phyloP scores from a whole-genome alignment of 441 rosid species.

The Syzygium malaccense region DNA sequence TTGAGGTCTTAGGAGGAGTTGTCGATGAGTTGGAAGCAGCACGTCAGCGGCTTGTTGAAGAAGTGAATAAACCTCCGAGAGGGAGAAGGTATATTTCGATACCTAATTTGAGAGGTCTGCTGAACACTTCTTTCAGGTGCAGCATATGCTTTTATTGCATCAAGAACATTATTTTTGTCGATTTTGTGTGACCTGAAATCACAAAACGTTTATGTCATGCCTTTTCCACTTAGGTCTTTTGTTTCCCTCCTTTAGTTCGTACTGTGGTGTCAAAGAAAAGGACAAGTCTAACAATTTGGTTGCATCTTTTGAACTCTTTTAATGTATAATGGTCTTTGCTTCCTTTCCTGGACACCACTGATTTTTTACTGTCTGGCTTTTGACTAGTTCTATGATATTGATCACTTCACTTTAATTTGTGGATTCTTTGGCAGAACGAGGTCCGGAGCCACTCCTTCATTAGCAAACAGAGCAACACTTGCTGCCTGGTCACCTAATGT shows the following conservation, averaged over 20 bases:
- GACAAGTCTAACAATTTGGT: neutral
- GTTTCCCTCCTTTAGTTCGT: neutral
- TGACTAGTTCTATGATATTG: neutral
- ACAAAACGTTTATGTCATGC: neutral
- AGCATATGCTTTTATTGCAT: neutral
- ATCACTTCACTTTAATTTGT: neutral
- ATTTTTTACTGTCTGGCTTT: neutral
- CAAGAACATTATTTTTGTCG: neutral
- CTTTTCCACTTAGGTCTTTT: neutral
- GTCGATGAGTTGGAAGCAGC: constrained; percentile 80
- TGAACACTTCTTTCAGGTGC: neutral
- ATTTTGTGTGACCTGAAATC: neutral
- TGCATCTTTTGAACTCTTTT: neutral
- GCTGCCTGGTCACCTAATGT: constrained; percentile 72
- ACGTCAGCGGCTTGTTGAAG: constrained; percentile 56
- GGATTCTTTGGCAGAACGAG: constrained; percentile 45
- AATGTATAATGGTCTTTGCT: neutral
- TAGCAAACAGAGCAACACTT: constrained; percentile 75
- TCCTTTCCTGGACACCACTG: neutral
- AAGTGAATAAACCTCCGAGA: constrained; percentile 92
- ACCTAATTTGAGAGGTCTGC: neutral
- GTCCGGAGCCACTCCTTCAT: constrained; percentile 44
- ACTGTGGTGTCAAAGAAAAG: neutral
- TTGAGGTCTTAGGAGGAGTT: constrained; percentile 81
- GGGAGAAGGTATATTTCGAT: constrained; percentile 65